A percentile compares a stretch with the other conserved stretches of the same genome.
Evolutionary conservation across 1,284 basidiomycete species (phyloP).

Genomic region (Sanguinoderma infundibulare): DNA sequence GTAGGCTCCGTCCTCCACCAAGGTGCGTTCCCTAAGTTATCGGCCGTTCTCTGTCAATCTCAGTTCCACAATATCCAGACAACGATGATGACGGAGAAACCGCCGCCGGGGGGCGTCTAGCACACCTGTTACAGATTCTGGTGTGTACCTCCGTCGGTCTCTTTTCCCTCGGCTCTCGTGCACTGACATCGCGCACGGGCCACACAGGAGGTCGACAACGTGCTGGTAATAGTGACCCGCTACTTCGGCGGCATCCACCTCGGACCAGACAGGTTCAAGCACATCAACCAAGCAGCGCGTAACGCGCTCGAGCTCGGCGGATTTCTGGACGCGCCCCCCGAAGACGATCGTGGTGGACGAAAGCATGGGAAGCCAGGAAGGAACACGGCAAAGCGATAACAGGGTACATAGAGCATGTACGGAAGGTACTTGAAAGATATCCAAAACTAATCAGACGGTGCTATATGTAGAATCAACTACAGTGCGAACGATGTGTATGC

Average conservation of each 20-base stretch:
- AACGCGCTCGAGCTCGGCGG: constrained; percentile 86
- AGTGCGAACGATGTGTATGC: too few relatives aligned
- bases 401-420: too few relatives aligned
- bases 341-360: constrained; percentile 15
- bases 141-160: constrained; percentile 44
- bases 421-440: too few relatives aligned
- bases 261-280: constrained; percentile 90
- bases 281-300: constrained; percentile 89
- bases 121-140: constrained; percentile 87
- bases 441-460: too few relatives aligned
- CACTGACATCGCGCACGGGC: neutral
- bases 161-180: neutral
- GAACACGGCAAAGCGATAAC: constrained; percentile 7
- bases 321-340: constrained; percentile 60
- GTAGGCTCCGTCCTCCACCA: constrained; percentile 71
- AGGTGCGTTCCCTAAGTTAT: constrained; percentile 48
- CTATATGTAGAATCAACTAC: too few relatives aligned
- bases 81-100: constrained; percentile 95
- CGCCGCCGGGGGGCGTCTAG: constrained; percentile 85
- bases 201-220: constrained; percentile 73
- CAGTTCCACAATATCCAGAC: constrained; percentile 52
- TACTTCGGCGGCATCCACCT: constrained; percentile 84
- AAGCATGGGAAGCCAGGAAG: constrained; percentile 14
- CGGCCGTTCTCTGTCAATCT: neutral
- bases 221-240: constrained; percentile 84